Evolutionary conservation across 2,329 filamentous ascomycete species (phyloP).

Genomic region (Cladosporium colombiae): DNA sequence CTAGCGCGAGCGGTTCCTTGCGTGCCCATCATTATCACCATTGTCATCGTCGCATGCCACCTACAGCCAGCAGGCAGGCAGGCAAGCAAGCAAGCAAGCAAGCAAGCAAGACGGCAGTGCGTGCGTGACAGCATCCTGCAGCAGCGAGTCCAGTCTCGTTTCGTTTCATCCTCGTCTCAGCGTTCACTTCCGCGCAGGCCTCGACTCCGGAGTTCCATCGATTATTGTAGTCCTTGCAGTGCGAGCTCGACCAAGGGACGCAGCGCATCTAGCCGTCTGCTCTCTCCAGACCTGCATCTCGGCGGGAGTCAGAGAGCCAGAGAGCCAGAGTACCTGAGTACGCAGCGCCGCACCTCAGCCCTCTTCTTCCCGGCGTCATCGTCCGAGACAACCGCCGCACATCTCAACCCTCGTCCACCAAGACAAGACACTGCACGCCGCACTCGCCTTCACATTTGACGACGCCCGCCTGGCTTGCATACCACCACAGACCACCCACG

Average conservation of each 20-base stretch:
- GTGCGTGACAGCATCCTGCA: slow-evolving; percentile 8
- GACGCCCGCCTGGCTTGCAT: not conserved
- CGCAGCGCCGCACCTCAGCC: not conserved
- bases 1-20: slow-evolving; percentile 9
- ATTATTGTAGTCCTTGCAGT: not conserved
- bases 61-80: not conserved
- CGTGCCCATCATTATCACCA: slow-evolving; percentile 4
- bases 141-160: not conserved
- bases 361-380: slow-evolving; percentile 8
- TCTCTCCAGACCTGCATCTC: slow-evolving; percentile 6
- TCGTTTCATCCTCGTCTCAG: not conserved
- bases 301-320: not conserved
- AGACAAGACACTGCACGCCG: not conserved
- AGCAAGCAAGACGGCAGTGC: not conserved
- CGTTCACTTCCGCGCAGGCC: not conserved
- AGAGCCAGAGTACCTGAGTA: slow-evolving; percentile 8
- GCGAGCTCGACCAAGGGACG: not conserved
- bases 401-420: slow-evolving; percentile 2
- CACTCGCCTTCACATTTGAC: slow-evolving; percentile 5
- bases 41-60: slow-evolving; percentile 9
- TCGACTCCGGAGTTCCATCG: not conserved
- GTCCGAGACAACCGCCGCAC: slow-evolving; percentile 11
- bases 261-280: not conserved
- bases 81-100: not conserved
- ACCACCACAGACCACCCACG: not conserved